Evolutionary conservation across 805 yeast species (phyloP).

Genomic region (Saccharomyces mikatae): DNA sequence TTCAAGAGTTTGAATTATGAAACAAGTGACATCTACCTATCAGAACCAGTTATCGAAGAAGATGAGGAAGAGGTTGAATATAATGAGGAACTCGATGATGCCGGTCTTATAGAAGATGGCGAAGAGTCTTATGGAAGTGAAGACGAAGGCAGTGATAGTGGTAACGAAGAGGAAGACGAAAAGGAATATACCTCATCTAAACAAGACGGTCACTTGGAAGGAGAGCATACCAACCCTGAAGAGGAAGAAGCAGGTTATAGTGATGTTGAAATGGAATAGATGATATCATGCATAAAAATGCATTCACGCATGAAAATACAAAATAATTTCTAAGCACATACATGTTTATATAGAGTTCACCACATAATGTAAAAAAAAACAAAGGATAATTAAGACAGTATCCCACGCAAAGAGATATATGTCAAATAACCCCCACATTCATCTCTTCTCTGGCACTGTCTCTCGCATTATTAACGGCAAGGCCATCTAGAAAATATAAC

Average conservation of each 20-base stretch:
- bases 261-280: slow-evolving; percentile 33
- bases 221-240: slow-evolving; percentile 16
- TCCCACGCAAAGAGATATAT: neutral
- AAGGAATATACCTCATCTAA: slow-evolving; percentile 16
- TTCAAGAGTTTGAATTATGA: slow-evolving; percentile 45
- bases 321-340: neutral
- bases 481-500: neutral
- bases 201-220: slow-evolving; percentile 10
- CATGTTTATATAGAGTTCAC: neutral
- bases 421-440: neutral
- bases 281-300: neutral
- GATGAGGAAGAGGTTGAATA: slow-evolving; percentile 48
- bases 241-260: slow-evolving; percentile 31
- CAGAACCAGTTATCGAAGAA: slow-evolving; percentile 32
- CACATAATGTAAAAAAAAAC: neutral
- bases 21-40: slow-evolving; percentile 29
- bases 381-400: neutral
- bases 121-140: slow-evolving; percentile 34
- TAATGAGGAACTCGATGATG: slow-evolving; percentile 54
- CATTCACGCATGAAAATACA: neutral
- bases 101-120: slow-evolving; percentile 40
- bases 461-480: neutral
- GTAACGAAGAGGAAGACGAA: slow-evolving; percentile 31
- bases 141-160: slow-evolving; percentile 30
- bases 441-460: neutral